Base-by-base conservation (phyloP, 176 grass and related monocot species). In the Avena insularis region DNA sequence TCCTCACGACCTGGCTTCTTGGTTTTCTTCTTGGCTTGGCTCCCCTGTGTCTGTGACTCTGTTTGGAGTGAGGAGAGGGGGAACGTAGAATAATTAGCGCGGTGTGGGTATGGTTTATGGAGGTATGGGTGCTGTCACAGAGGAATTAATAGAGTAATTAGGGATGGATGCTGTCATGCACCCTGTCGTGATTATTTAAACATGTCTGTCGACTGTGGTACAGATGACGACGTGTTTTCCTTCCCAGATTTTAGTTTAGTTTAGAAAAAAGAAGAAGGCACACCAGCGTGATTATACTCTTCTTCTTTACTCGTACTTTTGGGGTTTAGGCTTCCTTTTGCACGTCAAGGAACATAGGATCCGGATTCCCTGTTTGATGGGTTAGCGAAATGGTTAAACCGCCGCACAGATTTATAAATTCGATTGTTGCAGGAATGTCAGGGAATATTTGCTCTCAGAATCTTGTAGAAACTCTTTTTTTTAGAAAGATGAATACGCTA, bases 341-440 rank as follows among this genome's bases (percentile, higher is more conserved):
- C 8, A 48, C 72, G 87, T 84, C 74, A 80, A 68, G 69, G 66
- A 84, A 87, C 89, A 91, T 84, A 68, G 85, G 81, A 91, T 87
- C 64, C 85, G 59, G 81, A 84, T 87, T 84, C 75, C 58, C 25
- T 50, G 71, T 87, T 79, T 80, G 48, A 75, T 85, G 59, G 25
- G 43, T 67, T 36, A 3, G 27, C 12, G 13, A 33, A 33, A 67
- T 62, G 12, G 21, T 31, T 29, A 31, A 65, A 65, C 61, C 27
- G 4, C 23, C 23, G 23, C 61, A 64, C 29, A 13, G 25, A 8
- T 11, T 9, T 25, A 62, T 35, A 29, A 23, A 27, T 29, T 63
- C 11, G 11, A 12, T 38, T 40, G 0, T 70, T 70, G 67, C 67
- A 20, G 15, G 66, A 69, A 69, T 68, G 12, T 67, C 3, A 67